Base-by-base conservation (phyloP, 2,329 filamentous ascomycete species). In the Neofusicoccum parvum region DNA sequence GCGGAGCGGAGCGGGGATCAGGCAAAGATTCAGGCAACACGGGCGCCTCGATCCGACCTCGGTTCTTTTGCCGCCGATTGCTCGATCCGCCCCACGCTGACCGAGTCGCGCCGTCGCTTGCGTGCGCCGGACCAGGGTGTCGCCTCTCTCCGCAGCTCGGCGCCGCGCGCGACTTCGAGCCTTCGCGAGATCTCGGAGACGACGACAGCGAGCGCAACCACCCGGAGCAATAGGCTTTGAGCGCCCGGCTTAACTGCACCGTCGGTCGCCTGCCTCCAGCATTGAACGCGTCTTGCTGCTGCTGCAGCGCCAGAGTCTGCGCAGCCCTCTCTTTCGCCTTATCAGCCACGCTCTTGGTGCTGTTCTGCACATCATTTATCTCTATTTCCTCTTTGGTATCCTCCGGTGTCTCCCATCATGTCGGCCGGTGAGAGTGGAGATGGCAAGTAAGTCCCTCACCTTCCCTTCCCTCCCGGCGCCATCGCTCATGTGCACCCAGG, bases 31-130 rank as follows among this genome's bases (percentile, higher is more conserved):
- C 27, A 48, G 41, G 56, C 56, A 23, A 23, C 23, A 23, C 27
- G 56, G 27, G 20, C 27, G 17, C n/a, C 20, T 41, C 36, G 56
- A 37, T 60, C 56, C 56, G 56, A 60, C 43, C 56, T 60, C 56
- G 56, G 56, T n/a, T 37, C 27, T 37, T 23, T 23, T 48, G 10
- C 36, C 9, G 15, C 37, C 53, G 53, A 45, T 32, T 45, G 17
- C 53, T 20, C 39, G 14, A 43, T 37, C 50, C n/a, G 34, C n/a
- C n/a, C 32, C 4, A 11, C 32, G 34, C 32, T 10, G 20, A 39
- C 37, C 41, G 20, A 58, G 23, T 48, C 41, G 41, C 43, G 54
- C 41, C 54, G 20, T 46, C 41, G 27, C 7, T 23, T 23, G 20
- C 20, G 20, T 23, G 20, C 20, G 20, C 23, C 23, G 23, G 23